Percentiles rank a stretch among this genome's conserved stretches.
Evolutionary conservation across 2,329 filamentous ascomycete genomes (phyloP).

Genomic region (Magnaporthiopsis poae): DNA sequence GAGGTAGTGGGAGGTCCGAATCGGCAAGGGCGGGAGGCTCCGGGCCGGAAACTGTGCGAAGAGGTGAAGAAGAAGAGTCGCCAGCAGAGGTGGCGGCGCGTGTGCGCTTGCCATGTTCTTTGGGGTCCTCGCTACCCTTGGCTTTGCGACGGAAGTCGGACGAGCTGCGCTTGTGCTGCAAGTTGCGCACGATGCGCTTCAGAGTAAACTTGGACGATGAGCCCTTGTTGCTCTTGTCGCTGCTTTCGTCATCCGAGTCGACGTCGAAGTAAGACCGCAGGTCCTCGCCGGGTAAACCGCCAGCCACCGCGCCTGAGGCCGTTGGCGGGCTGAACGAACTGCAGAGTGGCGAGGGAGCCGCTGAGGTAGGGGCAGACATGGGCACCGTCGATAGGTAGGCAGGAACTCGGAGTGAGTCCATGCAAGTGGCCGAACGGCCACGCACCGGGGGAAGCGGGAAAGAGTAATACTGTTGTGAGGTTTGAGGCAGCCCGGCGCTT

Average conservation of each 20-base stretch:
- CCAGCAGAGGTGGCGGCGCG: conserved; percentile 8
- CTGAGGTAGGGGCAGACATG: neutral
- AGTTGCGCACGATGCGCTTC: neutral
- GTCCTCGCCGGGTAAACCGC: neutral
- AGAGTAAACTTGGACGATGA: neutral
- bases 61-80: neutral
- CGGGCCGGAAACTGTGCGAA: conserved; percentile 11
- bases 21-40: neutral
- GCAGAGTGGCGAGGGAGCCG: conserved; percentile 3
- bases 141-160: conserved; percentile 21
- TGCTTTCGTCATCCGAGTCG: conserved; percentile 17
- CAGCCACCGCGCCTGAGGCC: no score
- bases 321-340: neutral
- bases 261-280: neutral
- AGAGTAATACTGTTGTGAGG: neutral
- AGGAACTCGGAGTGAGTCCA: neutral
- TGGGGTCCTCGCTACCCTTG: conserved; percentile 9
- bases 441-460: neutral
- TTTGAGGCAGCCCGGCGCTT: neutral
- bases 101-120: conserved; percentile 8
- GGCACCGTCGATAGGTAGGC: neutral
- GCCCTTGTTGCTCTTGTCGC: neutral
- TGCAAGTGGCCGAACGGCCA: conserved; percentile 2
- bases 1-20: neutral
- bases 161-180: conserved; percentile 24